phyloP scores from a whole-genome alignment of 164 flowering plant genomes.

The Annona squamosa region DNA sequence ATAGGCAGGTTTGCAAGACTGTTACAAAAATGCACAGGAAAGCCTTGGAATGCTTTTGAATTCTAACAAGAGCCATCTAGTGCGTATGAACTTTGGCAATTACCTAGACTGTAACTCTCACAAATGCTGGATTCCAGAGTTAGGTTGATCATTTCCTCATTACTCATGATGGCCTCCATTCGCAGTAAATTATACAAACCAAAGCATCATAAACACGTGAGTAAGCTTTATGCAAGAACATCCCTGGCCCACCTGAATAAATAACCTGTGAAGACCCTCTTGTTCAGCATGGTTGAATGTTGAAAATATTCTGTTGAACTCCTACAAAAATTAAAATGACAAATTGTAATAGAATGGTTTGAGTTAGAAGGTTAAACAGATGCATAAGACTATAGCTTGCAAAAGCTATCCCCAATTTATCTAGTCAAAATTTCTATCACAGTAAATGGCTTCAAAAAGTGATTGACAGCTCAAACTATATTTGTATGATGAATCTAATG shows the following conservation, averaged over 20 bases:
- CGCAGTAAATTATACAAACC: no score
- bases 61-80: no score
- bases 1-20: no score
- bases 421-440: not conserved
- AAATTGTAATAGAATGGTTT: not conserved
- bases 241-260: constrained; percentile 33
- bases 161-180: no score
- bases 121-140: no score
- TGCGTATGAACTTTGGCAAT: no score
- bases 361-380: not conserved
- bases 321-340: constrained; percentile 20
- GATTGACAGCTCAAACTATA: not conserved
- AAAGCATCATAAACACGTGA: not conserved
- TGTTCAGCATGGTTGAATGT: constrained; percentile 30
- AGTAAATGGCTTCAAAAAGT: not conserved
- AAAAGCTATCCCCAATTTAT: not conserved
- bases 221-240: not conserved
- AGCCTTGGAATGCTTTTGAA: no score
- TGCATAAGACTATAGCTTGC: not conserved
- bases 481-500: not conserved
- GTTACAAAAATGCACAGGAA: no score
- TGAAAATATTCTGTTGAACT: constrained; percentile 36
- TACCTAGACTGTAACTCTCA: no score
- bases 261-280: constrained; percentile 35
- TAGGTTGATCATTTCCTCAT: no score